Base-by-base conservation (phyloP, 176 grass and related monocot genomes). In the Phragmites australis region DNA sequence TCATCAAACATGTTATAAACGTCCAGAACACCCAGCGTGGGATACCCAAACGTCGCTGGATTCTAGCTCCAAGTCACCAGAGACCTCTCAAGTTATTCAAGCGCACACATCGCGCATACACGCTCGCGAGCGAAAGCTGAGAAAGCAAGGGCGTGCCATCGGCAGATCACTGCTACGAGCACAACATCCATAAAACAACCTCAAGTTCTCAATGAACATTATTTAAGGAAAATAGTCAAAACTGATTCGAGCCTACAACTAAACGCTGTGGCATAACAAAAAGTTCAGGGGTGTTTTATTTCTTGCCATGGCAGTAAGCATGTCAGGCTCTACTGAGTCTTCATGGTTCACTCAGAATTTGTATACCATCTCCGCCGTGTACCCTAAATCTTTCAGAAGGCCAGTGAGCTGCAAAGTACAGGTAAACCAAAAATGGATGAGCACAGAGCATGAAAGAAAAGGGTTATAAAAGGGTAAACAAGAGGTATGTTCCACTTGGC, bases 311-410 rank as follows among this genome's bases (percentile, higher is more conserved):
- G 54, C 27, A 71, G 77, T 47, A 75, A 39, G 69, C 40, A 84
- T 72, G 87, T 76, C 87, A 48, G 62, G 6, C 23, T 9, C 77
- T 85, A 41, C 13, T 49, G n/a, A n/a, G 63, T 85, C 72, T 63
- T 62, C 45, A 4, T 10, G 14, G 21, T 9, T 19, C 26, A 10
- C 87, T 98, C 86, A 98, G 80, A 98, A 94, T 80, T 94, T 98
- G 88, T 94, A 98, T 49, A 98, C 92, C 95, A 94, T 98, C 0
- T 91, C 86, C 44, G 81, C 70, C 0, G 90, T 89, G 85, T 98
- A 98, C 81, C 92, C 92, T 41, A 94, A 12, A 47, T 98, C 90
- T 81, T 93, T 98, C 48, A 98, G 90, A 85, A 98, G 10, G 44
- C 95, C 95, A 5, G 88, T 61, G 54, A 98, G 52, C 95, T 98